Conservation (phyloP, 1,284 basidiomycete species). For the Trametes sp. region DNA sequence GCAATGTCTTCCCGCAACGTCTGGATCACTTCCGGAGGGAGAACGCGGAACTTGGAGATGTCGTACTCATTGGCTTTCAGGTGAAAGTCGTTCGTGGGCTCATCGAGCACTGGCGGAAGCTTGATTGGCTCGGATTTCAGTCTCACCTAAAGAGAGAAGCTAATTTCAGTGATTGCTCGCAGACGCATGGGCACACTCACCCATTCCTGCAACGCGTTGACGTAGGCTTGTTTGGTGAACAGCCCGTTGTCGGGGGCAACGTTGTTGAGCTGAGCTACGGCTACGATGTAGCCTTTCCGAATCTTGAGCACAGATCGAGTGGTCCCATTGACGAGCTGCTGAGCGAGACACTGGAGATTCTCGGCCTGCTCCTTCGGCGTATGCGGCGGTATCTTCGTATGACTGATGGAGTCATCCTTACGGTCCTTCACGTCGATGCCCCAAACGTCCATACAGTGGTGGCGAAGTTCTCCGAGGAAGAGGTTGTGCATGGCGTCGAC, state of each 20-base stretch:
- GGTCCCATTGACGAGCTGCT: not conserved
- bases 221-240: not conserved
- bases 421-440: not conserved
- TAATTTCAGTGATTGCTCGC: not conserved
- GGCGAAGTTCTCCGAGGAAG: slow-evolving; percentile 13
- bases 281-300: not conserved
- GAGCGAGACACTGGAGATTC: not conserved
- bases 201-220: not conserved
- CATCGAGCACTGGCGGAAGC: not conserved
- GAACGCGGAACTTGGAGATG: not conserved
- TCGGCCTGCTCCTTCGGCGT: not conserved
- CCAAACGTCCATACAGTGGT: slow-evolving; percentile 16
- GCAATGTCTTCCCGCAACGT: slow-evolving; percentile 27
- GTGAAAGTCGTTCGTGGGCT: not conserved
- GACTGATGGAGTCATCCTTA: not conserved
- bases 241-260: not conserved
- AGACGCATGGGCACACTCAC: slow-evolving; percentile 11
- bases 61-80: not conserved
- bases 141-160: slow-evolving; percentile 20
- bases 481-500: slow-evolving; percentile 22
- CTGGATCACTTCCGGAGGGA: slow-evolving; percentile 7
- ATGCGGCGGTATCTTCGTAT: not conserved
- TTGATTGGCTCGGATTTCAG: slow-evolving; percentile 14
- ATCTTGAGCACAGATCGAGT: not conserved
- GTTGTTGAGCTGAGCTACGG: not conserved